Evolutionary conservation across 1,284 basidiomycete genomes (phyloP).

Genomic region (Calocybe gambosa): DNA sequence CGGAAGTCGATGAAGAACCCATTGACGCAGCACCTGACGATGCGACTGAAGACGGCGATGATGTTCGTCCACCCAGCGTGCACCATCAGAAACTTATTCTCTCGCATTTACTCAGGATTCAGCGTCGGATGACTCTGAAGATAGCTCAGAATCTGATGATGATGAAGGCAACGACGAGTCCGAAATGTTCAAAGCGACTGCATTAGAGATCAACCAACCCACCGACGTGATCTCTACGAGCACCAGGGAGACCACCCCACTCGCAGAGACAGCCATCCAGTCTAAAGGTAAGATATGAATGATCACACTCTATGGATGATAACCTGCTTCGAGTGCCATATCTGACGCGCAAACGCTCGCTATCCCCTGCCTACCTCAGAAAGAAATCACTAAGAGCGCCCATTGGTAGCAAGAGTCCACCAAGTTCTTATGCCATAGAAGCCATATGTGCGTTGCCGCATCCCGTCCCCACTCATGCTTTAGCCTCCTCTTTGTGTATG

Average conservation of each 20-base stretch:
- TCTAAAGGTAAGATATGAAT: slow-evolving; percentile 10
- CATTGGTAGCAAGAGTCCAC: slow-evolving; percentile 18
- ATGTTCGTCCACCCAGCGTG: slow-evolving; percentile 32
- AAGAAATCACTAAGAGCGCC: slow-evolving; percentile 35
- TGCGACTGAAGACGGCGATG: slow-evolving; percentile 57
- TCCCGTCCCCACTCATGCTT: slow-evolving; percentile 79
- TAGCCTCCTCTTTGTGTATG: slow-evolving; percentile 84
- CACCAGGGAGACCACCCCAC: slow-evolving; percentile 10
- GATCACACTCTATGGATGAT: neutral
- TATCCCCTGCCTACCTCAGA: slow-evolving; percentile 58
- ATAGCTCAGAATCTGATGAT: slow-evolving; percentile 51
- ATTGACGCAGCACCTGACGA: slow-evolving; percentile 45
- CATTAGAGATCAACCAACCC: slow-evolving; percentile 17
- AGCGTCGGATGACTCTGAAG: slow-evolving; percentile 48
- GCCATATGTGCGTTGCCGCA: slow-evolving; percentile 91
- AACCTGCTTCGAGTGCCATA: slow-evolving; percentile 17
- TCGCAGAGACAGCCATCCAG: slow-evolving; percentile 18
- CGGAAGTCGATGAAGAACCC: slow-evolving; percentile 38
- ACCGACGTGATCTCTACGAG: slow-evolving; percentile 2
- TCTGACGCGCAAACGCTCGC: slow-evolving; percentile 42
- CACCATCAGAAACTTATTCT: neutral
- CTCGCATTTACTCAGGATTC: slow-evolving; percentile 33
- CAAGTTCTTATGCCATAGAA: slow-evolving; percentile 79
- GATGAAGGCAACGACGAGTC: slow-evolving; percentile 21
- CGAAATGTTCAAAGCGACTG: slow-evolving; percentile 15